Conservation (phyloP, 306 rosid genomes). For the Herpetospermum pedunculosum region DNA sequence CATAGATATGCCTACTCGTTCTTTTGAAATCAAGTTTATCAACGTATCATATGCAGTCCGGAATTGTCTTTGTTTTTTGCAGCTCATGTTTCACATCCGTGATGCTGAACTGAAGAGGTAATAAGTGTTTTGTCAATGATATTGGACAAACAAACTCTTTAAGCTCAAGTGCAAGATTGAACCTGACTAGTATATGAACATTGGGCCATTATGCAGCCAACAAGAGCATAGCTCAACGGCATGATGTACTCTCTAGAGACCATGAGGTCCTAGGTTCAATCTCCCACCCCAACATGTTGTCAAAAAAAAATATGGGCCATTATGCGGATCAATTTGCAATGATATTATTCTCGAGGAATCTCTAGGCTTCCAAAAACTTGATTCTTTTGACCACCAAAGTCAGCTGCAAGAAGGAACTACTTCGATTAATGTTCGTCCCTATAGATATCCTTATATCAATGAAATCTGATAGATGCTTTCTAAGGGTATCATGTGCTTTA, state of each 20-base stretch:
- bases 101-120: constrained; percentile 37
- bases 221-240: too few species aligned
- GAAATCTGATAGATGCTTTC: too few species aligned
- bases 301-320: too few species aligned
- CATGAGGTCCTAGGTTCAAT: too few species aligned
- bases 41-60: neutral
- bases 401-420: too few species aligned
- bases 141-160: neutral
- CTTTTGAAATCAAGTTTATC: neutral
- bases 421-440: too few species aligned
- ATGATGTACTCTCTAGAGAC: too few species aligned
- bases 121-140: neutral
- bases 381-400: too few species aligned
- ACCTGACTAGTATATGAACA: neutral
- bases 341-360: neutral
- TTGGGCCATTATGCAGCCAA: neutral
- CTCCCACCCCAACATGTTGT: too few species aligned
- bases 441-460: too few species aligned
- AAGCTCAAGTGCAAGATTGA: neutral
- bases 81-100: constrained; percentile 81
- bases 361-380: too few species aligned
- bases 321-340: neutral
- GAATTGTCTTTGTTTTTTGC: constrained; percentile 11
- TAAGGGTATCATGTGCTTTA: too few species aligned
- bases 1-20: neutral